A percentile compares a stretch with the other conserved stretches of the same genome.
Evolutionary conservation across 805 yeast genomes (phyloP).

Genomic region (Kuraishia borneana): DNA sequence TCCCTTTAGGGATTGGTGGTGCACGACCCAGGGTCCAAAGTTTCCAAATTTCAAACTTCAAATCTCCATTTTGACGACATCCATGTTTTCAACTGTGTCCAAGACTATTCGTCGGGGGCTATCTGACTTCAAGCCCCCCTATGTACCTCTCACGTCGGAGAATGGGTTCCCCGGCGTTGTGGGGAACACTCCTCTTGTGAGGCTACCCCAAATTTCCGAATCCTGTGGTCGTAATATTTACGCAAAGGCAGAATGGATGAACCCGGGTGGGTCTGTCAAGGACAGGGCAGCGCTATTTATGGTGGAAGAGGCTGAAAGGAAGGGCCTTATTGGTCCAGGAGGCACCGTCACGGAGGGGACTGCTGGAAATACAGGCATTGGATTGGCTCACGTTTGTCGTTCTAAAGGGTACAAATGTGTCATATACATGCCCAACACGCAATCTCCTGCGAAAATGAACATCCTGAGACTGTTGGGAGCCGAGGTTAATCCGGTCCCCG

Average conservation of each 20-base stretch:
- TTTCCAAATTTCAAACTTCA: too few species aligned
- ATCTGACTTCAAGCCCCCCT: conserved; percentile 21
- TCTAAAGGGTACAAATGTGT: conserved; percentile 77
- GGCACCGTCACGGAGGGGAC: conserved; percentile 91
- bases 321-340: conserved; percentile 55
- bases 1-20: too few species aligned
- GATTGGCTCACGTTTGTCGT: conserved; percentile 72
- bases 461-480: conserved; percentile 71
- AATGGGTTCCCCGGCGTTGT: conserved; percentile 72
- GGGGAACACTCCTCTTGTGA: conserved; percentile 86
- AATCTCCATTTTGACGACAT: too few species aligned
- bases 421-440: conserved; percentile 88
- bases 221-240: conserved; percentile 63
- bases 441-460: conserved; percentile 69
- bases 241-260: conserved; percentile 88
- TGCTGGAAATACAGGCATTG: conserved; percentile 95
- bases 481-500: conserved; percentile 83
- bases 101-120: too few species aligned
- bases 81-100: too few species aligned
- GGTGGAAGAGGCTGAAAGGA: conserved; percentile 66
- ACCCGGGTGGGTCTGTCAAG: conserved; percentile 90
- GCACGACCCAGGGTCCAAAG: too few species aligned
- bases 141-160: conserved; percentile 54
- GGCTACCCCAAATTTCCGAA: conserved; percentile 42
- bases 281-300: conserved; percentile 81